Base-by-base conservation (phyloP, 345 rosid species). In the Microthlaspi erraticum region DNA sequence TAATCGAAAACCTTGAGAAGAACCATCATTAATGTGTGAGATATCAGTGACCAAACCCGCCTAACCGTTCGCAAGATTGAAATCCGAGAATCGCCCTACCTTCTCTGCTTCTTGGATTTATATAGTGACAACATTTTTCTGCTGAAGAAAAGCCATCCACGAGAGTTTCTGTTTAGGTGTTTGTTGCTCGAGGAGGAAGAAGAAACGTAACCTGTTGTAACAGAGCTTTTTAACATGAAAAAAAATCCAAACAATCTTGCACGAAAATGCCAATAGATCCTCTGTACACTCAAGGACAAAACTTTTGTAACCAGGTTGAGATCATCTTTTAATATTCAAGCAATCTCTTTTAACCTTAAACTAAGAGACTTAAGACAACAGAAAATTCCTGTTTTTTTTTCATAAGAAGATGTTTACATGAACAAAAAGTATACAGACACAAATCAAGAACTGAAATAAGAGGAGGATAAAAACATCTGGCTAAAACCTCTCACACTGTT, bases 11-110 rank as follows among this genome's bases (percentile, higher is more conserved):
- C 53, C 62, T 11, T 76, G 38, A 1, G 80, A 52, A 5, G 32
- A 57, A 57, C 66, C 68, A 13, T 53, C 73, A 59, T 12, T 39
- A 55, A 64, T 39, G 6, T 42, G 51, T 17, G 49, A n/a, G 19
- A 66, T 45, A 31, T 46, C 57, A 0, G 74, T 66, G 58, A 76
- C 52, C 48, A 61, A 67, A 33, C 38, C 58, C 4, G 56, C 7
- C 73, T 68, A 66, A 5, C 58, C 53, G 33, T 76, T 78, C 55
- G 82, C 85, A 36, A 78, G 67, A 57, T 78, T 85, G 78, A 85
- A 85, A 70, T 72, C 78, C 11, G 83, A 75, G 54, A 80, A 58
- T 32, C 74, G 80, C 31, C 68, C n/a, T n/a, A n/a, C 74, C 56
- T 73, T 81, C 18, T 51, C 73, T 10, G 78, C 56, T 16, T 75